Conservation (phyloP, 257 asterid species). For the Plantago elongata region DNA sequence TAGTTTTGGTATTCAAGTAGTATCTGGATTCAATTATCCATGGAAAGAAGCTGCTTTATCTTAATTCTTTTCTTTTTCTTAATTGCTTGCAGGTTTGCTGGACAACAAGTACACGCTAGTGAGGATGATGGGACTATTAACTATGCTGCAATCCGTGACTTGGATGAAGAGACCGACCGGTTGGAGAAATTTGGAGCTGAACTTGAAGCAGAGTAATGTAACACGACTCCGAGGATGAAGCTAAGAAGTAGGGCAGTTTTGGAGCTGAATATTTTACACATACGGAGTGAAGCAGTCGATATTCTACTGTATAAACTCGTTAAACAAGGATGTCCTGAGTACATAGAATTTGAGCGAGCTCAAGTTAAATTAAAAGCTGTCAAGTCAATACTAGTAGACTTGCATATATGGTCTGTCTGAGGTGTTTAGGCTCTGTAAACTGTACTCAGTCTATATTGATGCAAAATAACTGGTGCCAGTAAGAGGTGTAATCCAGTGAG, state of each 20-base stretch:
- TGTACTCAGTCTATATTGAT: slow-evolving; percentile 18
- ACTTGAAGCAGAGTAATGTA: slow-evolving; percentile 62
- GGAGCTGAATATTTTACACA: background rate
- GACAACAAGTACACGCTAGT: slow-evolving; percentile 69
- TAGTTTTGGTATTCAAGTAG: background rate
- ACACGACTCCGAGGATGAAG: background rate
- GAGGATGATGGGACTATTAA: slow-evolving; percentile 78
- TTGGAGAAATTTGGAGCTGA: slow-evolving; percentile 87
- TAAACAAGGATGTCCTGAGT: slow-evolving; percentile 15
- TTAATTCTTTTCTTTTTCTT: background rate
- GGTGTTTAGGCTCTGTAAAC: slow-evolving; percentile 26
- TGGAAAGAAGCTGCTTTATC: background rate
- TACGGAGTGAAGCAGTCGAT: background rate
- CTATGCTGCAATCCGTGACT: slow-evolving; percentile 72
- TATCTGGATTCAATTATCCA: too few relatives aligned
- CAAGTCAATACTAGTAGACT: background rate
- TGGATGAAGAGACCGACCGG: slow-evolving; percentile 81
- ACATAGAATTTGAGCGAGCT: slow-evolving; percentile 13
- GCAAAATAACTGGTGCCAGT: too few relatives aligned
- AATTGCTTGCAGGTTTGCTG: slow-evolving; percentile 61
- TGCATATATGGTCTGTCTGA: background rate
- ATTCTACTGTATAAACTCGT: slow-evolving; percentile 17
- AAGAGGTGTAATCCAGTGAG: too few relatives aligned
- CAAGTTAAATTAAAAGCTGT: slow-evolving; percentile 15
- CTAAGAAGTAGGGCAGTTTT: too few relatives aligned